Conservation (phyloP, 257 asterid species). For the Nemophila menziesii region DNA sequence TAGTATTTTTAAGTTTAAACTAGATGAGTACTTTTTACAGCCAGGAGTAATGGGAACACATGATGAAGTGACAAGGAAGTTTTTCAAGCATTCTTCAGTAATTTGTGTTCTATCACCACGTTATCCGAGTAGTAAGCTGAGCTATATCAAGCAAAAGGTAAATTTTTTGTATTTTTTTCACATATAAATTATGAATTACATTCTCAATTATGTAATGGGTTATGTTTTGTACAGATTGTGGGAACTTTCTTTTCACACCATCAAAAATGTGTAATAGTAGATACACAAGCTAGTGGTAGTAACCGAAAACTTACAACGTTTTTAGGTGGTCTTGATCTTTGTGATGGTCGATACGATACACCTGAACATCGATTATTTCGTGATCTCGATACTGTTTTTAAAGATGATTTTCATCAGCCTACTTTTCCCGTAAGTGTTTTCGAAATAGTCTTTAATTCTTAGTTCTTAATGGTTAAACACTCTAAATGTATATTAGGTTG, state of each 20-base stretch:
- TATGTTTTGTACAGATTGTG: slow-evolving; percentile 61
- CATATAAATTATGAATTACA: slow-evolving; percentile 8
- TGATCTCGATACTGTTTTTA: slow-evolving; percentile 55
- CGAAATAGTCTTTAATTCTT: neutral
- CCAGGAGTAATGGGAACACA: slow-evolving; percentile 80
- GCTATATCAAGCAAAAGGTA: slow-evolving; percentile 79
- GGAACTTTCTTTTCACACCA: slow-evolving; percentile 82
- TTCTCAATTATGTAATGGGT: slow-evolving; percentile 6
- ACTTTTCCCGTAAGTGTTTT: slow-evolving; percentile 56
- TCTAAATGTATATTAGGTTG: slow-evolving; percentile 27
- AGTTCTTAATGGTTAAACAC: neutral
- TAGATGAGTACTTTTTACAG: slow-evolving; percentile 37
- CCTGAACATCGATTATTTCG: slow-evolving; percentile 68
- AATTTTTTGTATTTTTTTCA: slow-evolving; percentile 8
- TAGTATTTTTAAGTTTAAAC: slow-evolving; percentile 3
- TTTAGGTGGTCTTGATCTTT: slow-evolving; percentile 84
- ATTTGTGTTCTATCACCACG: slow-evolving; percentile 83
- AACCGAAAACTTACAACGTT: slow-evolving; percentile 78
- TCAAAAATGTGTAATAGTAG: slow-evolving; percentile 91
- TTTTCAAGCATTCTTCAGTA: slow-evolving; percentile 77
- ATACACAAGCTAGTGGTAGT: slow-evolving; percentile 75
- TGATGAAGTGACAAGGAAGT: slow-evolving; percentile 85
- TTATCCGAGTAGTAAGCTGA: slow-evolving; percentile 69
- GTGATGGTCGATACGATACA: slow-evolving; percentile 97
- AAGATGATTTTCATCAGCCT: slow-evolving; percentile 83